Percentiles rank a stretch among this genome's conserved stretches.
These are phyloP conservation scores for Eucalyptus decipiens DNA, from an alignment of 345 rosid species.

Conservation along the genomic window DNA sequence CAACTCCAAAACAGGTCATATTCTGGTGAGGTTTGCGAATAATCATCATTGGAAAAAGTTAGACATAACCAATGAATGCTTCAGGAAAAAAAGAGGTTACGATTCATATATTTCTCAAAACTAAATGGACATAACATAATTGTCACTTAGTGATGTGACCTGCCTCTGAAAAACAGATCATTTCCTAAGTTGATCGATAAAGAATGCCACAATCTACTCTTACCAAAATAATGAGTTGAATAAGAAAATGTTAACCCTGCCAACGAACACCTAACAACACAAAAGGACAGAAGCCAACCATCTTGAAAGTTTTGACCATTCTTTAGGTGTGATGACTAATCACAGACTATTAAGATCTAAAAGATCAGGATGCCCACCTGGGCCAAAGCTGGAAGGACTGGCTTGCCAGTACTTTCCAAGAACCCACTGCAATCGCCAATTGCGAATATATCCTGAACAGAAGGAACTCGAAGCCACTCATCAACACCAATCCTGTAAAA, in stretches of 20 bases:
- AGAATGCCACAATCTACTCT: background rate
- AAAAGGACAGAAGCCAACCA: background rate
- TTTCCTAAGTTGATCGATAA: background rate
- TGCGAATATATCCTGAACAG: conserved; percentile 69
- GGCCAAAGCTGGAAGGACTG: conserved; percentile 91
- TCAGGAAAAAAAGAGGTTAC: background rate
- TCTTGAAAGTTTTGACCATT: background rate
- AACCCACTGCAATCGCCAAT: conserved; percentile 97
- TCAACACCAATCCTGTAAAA: conserved; percentile 68
- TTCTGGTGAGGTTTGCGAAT: background rate
- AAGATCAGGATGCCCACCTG: conserved; percentile 26
- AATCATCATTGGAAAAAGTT: background rate
- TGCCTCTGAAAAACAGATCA: background rate
- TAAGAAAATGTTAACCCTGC: background rate
- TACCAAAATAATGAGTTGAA: background rate
- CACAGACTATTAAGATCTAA: background rate
- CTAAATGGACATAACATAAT: background rate
- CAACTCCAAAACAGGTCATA: background rate
- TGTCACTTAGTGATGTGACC: background rate
- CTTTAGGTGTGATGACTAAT: background rate
- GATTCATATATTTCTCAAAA: background rate
- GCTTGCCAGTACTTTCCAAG: conserved; percentile 74
- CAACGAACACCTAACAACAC: background rate
- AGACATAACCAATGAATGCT: background rate
- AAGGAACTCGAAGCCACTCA: conserved; percentile 84